Evolutionary conservation across 1,139 yeast genomes (phyloP), one percentile per base, ranked within the genome.

Genomic region (Candida glucosophila): DNA sequence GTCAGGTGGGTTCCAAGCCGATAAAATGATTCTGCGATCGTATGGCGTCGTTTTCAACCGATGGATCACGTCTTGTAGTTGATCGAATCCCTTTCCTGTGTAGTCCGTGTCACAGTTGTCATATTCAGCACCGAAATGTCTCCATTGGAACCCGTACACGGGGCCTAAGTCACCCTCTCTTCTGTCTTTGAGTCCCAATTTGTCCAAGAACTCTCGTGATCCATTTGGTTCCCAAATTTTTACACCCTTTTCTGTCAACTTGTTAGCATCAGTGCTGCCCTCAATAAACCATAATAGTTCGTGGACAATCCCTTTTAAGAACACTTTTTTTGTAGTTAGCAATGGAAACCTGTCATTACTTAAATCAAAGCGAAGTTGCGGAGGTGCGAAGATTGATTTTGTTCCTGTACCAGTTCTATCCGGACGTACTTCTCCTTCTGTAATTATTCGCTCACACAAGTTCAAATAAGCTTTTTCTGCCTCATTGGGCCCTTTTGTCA

Each of bases 181-280:
- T 44, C 95, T 75, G 32, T 82, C 66, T 0, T 67, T 65, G 25
- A 90, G 67, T 0, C 98, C 98, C 21, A 86, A 58, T 7, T 73
- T 68, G 48, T 90, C 97, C 31, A 90, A 61, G 50, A 73, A 90
- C 52, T 85, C 95, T 36, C 96, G 67, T 15, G 95, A 81, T n/a
- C 98, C 98, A 47, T 90, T 92, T 12, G 98, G 98, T 52, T 92
- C 97, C 99, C 99, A 90, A 30, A 90, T 90, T 47, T 76, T 86
- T 12, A 90, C 93, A 16, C 94, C 95, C 39, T 80, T 70, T 4
- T 78, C 93, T 12, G 79, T 60, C 23, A 90, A 61, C 37, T 71
- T 64, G 40, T 77, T 79, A 14, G 92, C 93, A 47, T 88, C 94
- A 0, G 99, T 90, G 37, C 79, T 73, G 1, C 97, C 98, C 3